phyloP scores from a whole-genome alignment of 2,329 filamentous ascomycete genomes.

The Fusarium sp. region DNA sequence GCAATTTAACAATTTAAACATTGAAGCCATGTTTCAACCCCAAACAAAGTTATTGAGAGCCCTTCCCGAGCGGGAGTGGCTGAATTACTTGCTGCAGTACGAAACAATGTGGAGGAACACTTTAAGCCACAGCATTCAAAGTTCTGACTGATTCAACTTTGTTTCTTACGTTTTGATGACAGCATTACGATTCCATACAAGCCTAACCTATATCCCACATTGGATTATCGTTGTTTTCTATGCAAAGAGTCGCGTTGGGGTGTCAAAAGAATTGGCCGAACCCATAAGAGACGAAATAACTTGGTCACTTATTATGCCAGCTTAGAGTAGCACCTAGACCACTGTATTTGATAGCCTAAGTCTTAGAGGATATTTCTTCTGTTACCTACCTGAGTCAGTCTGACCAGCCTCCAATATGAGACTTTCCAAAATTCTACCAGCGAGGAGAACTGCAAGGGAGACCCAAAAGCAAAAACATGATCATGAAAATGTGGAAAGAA shows the following conservation, averaged over 20 bases:
- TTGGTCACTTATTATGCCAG: not conserved
- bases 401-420: not conserved
- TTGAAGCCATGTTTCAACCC: constrained; percentile 18
- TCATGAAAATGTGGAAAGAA: not conserved
- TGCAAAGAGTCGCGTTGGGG: too few relatives aligned
- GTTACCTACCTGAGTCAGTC: not conserved
- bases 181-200: too few relatives aligned
- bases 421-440: not conserved
- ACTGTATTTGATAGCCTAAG: not conserved
- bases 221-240: too few relatives aligned
- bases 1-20: not conserved
- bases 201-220: too few relatives aligned
- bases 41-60: constrained; percentile 12
- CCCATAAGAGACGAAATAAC: not conserved
- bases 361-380: not conserved
- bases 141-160: not conserved
- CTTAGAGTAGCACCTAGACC: too few relatives aligned
- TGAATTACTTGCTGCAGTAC: not conserved
- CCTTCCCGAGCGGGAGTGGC: constrained; percentile 33
- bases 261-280: too few relatives aligned
- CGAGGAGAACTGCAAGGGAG: not conserved
- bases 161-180: not conserved
- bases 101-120: constrained; percentile 8
- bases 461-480: not conserved
- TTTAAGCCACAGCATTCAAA: constrained; percentile 24